Conservation (phyloP, 2,329 filamentous ascomycete species). For the Leptographium wingfieldii region DNA sequence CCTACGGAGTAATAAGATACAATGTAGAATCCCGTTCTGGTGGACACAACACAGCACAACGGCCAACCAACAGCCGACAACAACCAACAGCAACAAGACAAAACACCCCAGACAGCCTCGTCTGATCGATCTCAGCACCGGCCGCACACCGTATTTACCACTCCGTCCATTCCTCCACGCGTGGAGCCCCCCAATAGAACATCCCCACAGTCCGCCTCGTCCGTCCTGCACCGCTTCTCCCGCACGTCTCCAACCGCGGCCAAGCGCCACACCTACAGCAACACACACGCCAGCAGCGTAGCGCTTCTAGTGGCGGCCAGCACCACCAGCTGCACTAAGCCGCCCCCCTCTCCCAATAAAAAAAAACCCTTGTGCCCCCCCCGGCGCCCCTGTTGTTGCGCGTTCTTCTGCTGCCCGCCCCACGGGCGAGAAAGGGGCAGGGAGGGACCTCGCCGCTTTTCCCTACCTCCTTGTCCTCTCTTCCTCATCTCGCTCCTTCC, state of each 20-base stretch:
- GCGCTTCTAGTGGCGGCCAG: not conserved
- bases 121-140: too few relatives aligned
- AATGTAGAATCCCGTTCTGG: too few relatives aligned
- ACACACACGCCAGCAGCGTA: not conserved
- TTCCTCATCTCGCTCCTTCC: slow-evolving; percentile 2
- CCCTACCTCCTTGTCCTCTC: not conserved
- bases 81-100: too few relatives aligned
- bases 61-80: too few relatives aligned
- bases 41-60: too few relatives aligned
- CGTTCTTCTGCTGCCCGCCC: slow-evolving; percentile 1
- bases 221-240: too few relatives aligned
- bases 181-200: not conserved
- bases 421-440: slow-evolving; percentile 4
- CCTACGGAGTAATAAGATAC: too few relatives aligned
- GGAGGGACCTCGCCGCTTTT: not conserved
- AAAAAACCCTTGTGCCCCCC: not conserved
- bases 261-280: not conserved
- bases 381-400: not conserved
- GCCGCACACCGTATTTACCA: too few relatives aligned
- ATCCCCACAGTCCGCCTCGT: not conserved
- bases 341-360: too few relatives aligned
- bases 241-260: not conserved
- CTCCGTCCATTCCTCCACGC: not conserved
- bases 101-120: too few relatives aligned
- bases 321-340: not conserved